Evolutionary conservation across 768 basidiomycete genomes (phyloP).

Genomic region (Cubamyces sp.): DNA sequence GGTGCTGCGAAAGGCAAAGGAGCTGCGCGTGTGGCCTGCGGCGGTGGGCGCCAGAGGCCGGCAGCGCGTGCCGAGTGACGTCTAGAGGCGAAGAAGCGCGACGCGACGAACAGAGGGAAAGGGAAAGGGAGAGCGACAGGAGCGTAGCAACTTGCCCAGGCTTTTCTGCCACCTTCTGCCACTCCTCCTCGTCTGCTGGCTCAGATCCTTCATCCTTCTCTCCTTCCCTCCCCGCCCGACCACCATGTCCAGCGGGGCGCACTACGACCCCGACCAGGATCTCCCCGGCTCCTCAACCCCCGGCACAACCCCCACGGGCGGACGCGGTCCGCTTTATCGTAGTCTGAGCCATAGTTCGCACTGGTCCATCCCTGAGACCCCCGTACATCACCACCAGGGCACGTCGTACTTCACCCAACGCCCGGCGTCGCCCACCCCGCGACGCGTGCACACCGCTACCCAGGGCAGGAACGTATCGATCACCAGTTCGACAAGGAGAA

Average conservation of each 20-base stretch:
- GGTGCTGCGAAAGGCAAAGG: background rate
- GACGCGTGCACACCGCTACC: constrained; percentile 46
- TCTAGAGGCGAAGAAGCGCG: constrained; percentile 4
- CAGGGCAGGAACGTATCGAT: constrained; percentile 54
- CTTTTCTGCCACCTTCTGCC: constrained; percentile 13
- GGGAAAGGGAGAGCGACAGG: background rate
- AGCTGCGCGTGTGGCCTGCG: background rate
- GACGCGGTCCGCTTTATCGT: constrained; percentile 31
- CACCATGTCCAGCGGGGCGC: constrained; percentile 21
- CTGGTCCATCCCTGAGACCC: constrained; percentile 61
- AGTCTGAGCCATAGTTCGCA: constrained; percentile 55
- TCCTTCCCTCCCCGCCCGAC: background rate
- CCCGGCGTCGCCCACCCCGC: constrained; percentile 49
- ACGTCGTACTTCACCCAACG: constrained; percentile 64
- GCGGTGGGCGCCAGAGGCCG: background rate
- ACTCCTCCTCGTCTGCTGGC: constrained; percentile 22
- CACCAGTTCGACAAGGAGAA: constrained; percentile 50
- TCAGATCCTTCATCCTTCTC: constrained; percentile 13
- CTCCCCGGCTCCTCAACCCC: constrained; percentile 18
- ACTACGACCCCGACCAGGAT: constrained; percentile 24
- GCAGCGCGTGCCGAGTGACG: constrained; percentile 18
- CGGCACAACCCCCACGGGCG: constrained; percentile 22
- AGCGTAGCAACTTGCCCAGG: constrained; percentile 17
- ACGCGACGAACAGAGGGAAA: background rate
- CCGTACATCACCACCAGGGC: constrained; percentile 68